Percentiles rank a stretch among this genome's conserved stretches.
Evolutionary conservation across 139 green algal species (phyloP).

Genomic region (Micromonas commoda): DNA sequence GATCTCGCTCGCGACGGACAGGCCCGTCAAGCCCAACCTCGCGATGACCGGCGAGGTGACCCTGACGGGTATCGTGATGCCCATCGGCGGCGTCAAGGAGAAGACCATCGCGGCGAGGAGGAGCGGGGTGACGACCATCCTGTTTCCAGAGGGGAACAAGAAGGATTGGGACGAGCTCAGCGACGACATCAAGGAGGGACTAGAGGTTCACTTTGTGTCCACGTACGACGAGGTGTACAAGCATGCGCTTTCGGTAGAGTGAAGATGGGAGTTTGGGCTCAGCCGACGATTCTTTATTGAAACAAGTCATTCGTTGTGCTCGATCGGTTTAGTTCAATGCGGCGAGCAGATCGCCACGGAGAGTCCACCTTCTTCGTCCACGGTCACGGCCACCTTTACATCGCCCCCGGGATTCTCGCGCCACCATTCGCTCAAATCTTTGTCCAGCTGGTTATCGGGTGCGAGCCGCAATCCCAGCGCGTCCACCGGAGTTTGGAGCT

Average conservation of each 20-base stretch:
- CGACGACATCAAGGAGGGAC: conserved; percentile 70
- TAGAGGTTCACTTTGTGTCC: conserved; percentile 77
- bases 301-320: background rate
- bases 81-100: conserved; percentile 87
- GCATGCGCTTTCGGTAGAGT: background rate
- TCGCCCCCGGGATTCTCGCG: no score
- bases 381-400: no score
- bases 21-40: conserved; percentile 59
- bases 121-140: conserved; percentile 53
- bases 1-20: conserved; percentile 74
- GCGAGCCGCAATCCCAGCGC: no score
- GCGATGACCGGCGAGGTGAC: conserved; percentile 95
- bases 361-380: no score
- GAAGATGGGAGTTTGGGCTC: no score
- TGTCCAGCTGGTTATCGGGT: no score
- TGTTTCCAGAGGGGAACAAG: conserved; percentile 87
- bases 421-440: no score
- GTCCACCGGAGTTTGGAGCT: no score
- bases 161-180: conserved; percentile 88
- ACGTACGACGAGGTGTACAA: conserved; percentile 78
- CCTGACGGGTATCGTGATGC: conserved; percentile 83
- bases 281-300: no score
- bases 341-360: no score
- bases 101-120: conserved; percentile 80
- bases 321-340: no score